These are phyloP conservation scores for Spatholobus suberectus DNA, from an alignment of 306 rosid species.

Conservation along the genomic window DNA sequence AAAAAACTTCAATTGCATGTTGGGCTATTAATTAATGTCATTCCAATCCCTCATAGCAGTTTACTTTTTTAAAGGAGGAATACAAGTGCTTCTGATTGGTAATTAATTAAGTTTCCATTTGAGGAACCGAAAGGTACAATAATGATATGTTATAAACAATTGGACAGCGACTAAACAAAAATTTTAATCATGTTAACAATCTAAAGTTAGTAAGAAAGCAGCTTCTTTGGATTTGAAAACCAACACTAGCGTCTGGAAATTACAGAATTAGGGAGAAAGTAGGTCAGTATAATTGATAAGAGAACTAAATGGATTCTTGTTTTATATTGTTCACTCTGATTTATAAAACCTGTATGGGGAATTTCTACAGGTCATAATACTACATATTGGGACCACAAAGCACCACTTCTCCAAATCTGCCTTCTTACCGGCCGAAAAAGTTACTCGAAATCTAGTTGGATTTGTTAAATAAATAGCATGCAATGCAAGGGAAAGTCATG, in stretches of 20 bases:
- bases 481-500: not conserved
- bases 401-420: constrained; percentile 20
- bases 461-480: not conserved
- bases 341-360: constrained; percentile 31
- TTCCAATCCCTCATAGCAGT: not conserved
- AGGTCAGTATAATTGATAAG: constrained; percentile 13
- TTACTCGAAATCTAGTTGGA: constrained; percentile 1
- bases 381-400: constrained; percentile 43
- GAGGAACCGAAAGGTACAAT: constrained; percentile 42
- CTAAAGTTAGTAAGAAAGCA: constrained; percentile 33
- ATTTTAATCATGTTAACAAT: constrained; percentile 39
- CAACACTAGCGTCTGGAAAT: constrained; percentile 33
- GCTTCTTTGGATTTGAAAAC: constrained; percentile 29
- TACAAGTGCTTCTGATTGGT: constrained; percentile 6
- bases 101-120: constrained; percentile 37
- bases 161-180: constrained; percentile 27
- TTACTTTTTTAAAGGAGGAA: constrained; percentile 18
- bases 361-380: constrained; percentile 32
- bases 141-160: constrained; percentile 18
- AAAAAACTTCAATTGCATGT: constrained; percentile 17
- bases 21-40: constrained; percentile 28
- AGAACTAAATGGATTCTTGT: constrained; percentile 2
- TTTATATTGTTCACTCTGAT: not conserved
- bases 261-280: constrained; percentile 33
- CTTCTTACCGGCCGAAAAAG: not conserved